Base-by-base conservation (phyloP, 176 grass and related monocot species). In the Avena insularis region DNA sequence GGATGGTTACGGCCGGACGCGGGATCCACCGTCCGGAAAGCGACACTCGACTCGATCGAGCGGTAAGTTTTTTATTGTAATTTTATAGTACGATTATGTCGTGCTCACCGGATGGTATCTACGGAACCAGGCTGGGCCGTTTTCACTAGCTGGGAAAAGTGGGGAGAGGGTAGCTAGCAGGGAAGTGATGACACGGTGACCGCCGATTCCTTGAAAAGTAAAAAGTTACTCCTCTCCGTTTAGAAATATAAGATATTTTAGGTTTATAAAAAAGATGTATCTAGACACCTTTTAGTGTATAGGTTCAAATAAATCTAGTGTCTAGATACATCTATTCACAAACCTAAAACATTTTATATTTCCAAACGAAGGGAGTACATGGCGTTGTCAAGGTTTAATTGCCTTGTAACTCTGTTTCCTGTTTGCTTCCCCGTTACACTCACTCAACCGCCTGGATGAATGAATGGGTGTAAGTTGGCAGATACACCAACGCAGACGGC, bases 361-460 rank as follows among this genome's bases (percentile, higher is more conserved):
- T 31, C 31, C 31, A 31, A 31, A 31, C 31, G n/a, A 82, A 53
- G 33, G 70, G 55, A n/a, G 12, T 35, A 27, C 20, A 43, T 27
- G 71, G 20, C 71, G 61, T 45, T 70, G 31, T 82, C 61, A 43
- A 12, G 19, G 43, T 35, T 12, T 82, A 40, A 31, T 53, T 86
- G 71, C 16, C 16, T 17, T 38, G 33, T 2, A 38, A 56, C n/a
- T 2, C 8, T 43, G 40, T 27, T 51, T 63, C n/a, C 48, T 5
- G 1, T 38, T 74, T 23, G 75, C 75, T 66, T 84, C 56, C 23
- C 17, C 33, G 12, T 83, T 46, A 83, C 80, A 10, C 72, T 73
- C 19, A 33, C 89, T 33, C 80, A 79, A 79, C 80, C 23, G n/a
- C 1, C 14, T 58, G 10, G 2, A 21, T 5, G 38, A 85, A 67